Evolutionary conservation across 2,329 filamentous ascomycete species (phyloP).

Genomic region (Botrytis fabae): DNA sequence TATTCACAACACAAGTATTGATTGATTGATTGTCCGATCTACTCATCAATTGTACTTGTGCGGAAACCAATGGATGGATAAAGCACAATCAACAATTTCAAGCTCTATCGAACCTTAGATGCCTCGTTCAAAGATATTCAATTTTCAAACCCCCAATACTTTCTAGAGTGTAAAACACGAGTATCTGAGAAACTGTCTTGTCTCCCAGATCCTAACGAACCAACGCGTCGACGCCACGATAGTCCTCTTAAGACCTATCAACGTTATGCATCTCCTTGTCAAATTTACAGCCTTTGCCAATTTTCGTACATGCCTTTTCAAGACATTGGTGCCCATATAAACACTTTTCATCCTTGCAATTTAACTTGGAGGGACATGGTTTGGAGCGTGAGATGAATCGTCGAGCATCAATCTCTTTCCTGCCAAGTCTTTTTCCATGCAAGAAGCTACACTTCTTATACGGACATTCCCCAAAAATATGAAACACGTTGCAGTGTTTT

Average conservation of each 20-base stretch:
- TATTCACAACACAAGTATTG: background rate
- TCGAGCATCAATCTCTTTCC: constrained; percentile 25
- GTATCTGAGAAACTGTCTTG: background rate
- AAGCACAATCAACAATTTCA: background rate
- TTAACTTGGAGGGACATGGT: constrained; percentile 24
- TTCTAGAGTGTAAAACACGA: background rate
- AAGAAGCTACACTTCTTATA: constrained; percentile 19
- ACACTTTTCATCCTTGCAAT: constrained; percentile 24
- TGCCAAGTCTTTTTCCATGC: constrained; percentile 25
- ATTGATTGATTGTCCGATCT: background rate
- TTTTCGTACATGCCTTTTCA: constrained; percentile 23
- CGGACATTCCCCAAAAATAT: constrained; percentile 1
- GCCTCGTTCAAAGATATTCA: background rate
- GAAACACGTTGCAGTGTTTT: constrained; percentile 7
- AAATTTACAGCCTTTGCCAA: constrained; percentile 25
- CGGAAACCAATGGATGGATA: background rate
- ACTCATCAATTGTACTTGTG: background rate
- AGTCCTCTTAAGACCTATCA: constrained; percentile 25
- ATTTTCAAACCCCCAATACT: background rate
- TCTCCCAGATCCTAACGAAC: constrained; percentile 7
- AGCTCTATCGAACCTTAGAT: background rate
- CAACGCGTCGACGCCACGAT: constrained; percentile 13
- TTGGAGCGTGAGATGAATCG: constrained; percentile 24
- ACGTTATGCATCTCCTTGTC: constrained; percentile 25
- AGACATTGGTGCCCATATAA: constrained; percentile 26